Base-by-base conservation (phyloP, 495 filamentous ascomycete genomes). In the Eremomyces bilateralis region DNA sequence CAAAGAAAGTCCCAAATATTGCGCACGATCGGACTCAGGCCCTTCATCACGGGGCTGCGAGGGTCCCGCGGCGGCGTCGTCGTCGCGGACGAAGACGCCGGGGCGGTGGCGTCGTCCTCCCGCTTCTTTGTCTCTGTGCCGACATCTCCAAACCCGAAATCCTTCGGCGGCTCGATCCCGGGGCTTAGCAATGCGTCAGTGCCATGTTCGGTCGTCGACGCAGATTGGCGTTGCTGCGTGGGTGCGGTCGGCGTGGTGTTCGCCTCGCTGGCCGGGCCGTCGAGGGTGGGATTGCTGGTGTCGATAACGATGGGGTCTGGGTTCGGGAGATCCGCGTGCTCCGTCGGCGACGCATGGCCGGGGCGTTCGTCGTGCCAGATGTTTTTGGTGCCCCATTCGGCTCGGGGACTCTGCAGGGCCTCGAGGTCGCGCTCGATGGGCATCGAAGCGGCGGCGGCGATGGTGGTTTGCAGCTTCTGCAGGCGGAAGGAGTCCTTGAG, bases 21-120 rank as follows among this genome's bases (percentile, higher is more conserved):
- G 33, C 73, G 54, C 27, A 66, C 64, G 35, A 79, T 75, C n/a
- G 71, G 71, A 10, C 62, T 69, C 45, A 69, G 67, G 4, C 71
- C 73, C 39, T 58, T 61, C 11, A 64, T 67, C 1, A 69, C 67
- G 4, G 73, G 73, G 42, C 70, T 75, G 22, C 73, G 48, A 3
- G 73, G 73, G 41, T 79, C 73, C 4, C 58, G 58, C 2, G 52
- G 52, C 20, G 62, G 50, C 18, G 49, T 35, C 4, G 57, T 63
- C 6, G 48, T 36, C n/a, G 35, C 36, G n/a, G 39, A 39, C 33
- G 30, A 36, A 4, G 33, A 30, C 4, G 19, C 20, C 12, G 31
- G 21, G n/a, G n/a, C n/a, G n/a, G n/a, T n/a, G n/a, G n/a, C n/a
- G 19, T 40, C 45, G 19, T 35, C 28, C 3, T 33, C 31, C 20